Evolutionary conservation across 2,329 filamentous ascomycete species (phyloP).

Genomic region (Paraphoma sp.): DNA sequence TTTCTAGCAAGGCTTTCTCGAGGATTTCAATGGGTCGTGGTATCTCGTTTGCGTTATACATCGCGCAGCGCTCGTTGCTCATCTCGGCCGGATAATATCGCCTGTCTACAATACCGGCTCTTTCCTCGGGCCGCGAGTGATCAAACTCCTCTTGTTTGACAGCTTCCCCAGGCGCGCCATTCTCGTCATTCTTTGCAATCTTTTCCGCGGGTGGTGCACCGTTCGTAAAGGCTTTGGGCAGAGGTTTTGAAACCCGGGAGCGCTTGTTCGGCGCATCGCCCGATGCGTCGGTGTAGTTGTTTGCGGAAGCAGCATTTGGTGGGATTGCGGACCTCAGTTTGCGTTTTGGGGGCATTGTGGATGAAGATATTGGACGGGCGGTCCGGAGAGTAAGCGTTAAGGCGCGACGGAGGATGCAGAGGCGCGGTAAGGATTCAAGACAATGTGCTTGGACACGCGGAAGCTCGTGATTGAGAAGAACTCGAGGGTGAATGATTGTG

Average conservation of each 20-base stretch:
- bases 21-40: slow-evolving; percentile 77
- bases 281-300: slow-evolving; percentile 41
- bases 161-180: slow-evolving; percentile 21
- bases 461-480: not conserved
- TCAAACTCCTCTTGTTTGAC: slow-evolving; percentile 34
- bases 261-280: slow-evolving; percentile 47
- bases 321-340: slow-evolving; percentile 33
- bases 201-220: slow-evolving; percentile 5
- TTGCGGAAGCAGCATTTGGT: slow-evolving; percentile 35
- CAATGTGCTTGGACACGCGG: not conserved
- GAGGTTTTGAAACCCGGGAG: slow-evolving; percentile 40
- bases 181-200: slow-evolving; percentile 20
- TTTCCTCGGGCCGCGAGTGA: slow-evolving; percentile 47
- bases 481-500: no score
- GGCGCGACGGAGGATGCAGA: not conserved
- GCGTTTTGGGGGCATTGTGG: slow-evolving; percentile 27
- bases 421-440: not conserved
- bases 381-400: not conserved
- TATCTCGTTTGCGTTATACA: slow-evolving; percentile 74
- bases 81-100: slow-evolving; percentile 88
- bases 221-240: slow-evolving; percentile 32
- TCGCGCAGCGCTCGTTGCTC: slow-evolving; percentile 76
- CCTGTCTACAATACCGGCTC: slow-evolving; percentile 51
- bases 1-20: slow-evolving; percentile 66
- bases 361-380: not conserved